These are phyloP conservation scores for Naganishia onofrii DNA, from an alignment of 768 basidiomycete species.

Conservation along the genomic window DNA sequence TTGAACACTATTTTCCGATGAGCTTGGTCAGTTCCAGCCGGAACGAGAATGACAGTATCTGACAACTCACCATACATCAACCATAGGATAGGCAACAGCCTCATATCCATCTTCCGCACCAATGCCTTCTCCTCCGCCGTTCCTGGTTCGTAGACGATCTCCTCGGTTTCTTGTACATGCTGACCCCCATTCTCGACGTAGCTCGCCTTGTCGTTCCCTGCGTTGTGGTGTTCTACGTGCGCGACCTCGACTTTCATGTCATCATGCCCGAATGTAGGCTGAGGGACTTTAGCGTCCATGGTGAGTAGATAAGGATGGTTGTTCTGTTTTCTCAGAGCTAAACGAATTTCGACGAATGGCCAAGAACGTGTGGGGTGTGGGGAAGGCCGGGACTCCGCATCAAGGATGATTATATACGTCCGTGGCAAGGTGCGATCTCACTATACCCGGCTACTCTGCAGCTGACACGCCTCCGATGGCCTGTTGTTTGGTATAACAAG, in stretches of 20 bases:
- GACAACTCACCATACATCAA: conserved; percentile 36
- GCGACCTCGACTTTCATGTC: conserved; percentile 11
- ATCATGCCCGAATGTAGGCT: conserved; percentile 17
- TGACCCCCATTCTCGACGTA: neutral
- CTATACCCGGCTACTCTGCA: neutral
- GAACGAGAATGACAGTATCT: too few species aligned
- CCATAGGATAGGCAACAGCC: conserved; percentile 46
- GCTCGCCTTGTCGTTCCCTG: neutral
- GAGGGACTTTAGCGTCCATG: conserved; percentile 8
- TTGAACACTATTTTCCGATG: conserved; percentile 33
- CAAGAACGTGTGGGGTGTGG: neutral
- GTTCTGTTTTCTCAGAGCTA: neutral
- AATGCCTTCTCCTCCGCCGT: conserved; percentile 44
- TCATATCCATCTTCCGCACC: conserved; percentile 46
- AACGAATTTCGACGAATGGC: neutral
- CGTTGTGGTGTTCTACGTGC: conserved; percentile 25
- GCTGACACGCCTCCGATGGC: neutral
- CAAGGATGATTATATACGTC: neutral
- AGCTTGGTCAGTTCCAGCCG: neutral
- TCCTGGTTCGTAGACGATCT: conserved; percentile 37
- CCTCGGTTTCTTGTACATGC: neutral
- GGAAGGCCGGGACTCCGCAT: neutral
- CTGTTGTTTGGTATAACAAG: neutral
- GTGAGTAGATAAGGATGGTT: neutral
- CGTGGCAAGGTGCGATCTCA: neutral